Evolutionary conservation across 2,329 filamentous ascomycete species (phyloP), one percentile per base, ranked within the genome.

Genomic region (Fusarium mundagurra): DNA sequence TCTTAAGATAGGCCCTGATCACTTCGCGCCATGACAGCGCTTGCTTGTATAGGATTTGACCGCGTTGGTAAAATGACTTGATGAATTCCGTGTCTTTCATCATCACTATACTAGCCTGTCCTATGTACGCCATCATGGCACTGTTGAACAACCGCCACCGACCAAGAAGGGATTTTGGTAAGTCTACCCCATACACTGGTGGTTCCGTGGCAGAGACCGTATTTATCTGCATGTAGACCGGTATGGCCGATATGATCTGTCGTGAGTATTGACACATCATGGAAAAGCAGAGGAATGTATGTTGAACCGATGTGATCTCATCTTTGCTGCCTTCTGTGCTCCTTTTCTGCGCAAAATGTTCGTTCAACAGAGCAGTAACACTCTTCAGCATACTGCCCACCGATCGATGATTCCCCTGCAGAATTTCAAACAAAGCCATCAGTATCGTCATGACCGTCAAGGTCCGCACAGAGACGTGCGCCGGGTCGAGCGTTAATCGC

Each of bases 221-320:
- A 6, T 55, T 55, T 22, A 55, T 55, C 14, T 39, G 36, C 36
- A n/a, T 55, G 16, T 39, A 55, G 11, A 41, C 31, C 4, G 51
- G 51, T 18, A 38, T 29, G 0, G 10, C 34, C 0, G 34, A 55
- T 31, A 41, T 31, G 4, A 55, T 39, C 1, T 55, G 34, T 0
- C 51, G 20, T 1, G 36, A 55, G 3, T 39, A 55, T n/a, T 55
- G 51, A 3, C 51, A 39, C 51, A 55, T 55, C 51, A 55, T 38
- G 0, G 51, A 55, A 17, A 55, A 55, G 20, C 51, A 55, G 34
- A 41, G 34, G 20, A 55, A 55, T 0, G 51, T 55, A 29, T 55
- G 51, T 1, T 55, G 51, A n/a, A 55, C 36, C 20, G 51, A 55
- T 8, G 51, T 55, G 16, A 55, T 41, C 13, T 55, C 51, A n/a